These are phyloP conservation scores for Boletus sp. DNA, from an alignment of 1,284 basidiomycete species.

Conservation along the genomic window DNA sequence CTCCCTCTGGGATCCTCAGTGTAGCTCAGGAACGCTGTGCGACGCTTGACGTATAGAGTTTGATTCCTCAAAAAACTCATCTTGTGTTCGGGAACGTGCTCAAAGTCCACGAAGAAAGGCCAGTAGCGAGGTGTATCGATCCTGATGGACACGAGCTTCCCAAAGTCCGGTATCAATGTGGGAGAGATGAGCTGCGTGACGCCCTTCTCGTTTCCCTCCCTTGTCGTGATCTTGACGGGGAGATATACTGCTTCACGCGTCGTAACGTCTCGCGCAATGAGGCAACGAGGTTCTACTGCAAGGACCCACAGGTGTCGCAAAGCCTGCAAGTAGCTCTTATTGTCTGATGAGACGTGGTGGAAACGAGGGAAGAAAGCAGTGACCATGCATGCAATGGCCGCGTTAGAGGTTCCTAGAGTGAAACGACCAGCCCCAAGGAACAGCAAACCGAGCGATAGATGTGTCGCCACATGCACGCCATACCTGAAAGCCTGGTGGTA, in stretches of 20 bases:
- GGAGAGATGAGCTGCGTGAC: slow-evolving; percentile 82
- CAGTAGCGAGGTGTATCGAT: slow-evolving; percentile 93
- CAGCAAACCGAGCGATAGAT: slow-evolving; percentile 88
- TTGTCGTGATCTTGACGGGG: slow-evolving; percentile 81
- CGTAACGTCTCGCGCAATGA: slow-evolving; percentile 89
- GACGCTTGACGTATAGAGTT: slow-evolving; percentile 87
- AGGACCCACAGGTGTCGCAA: slow-evolving; percentile 94
- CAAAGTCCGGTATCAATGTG: slow-evolving; percentile 85
- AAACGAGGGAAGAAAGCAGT: slow-evolving; percentile 91
- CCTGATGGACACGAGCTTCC: slow-evolving; percentile 72
- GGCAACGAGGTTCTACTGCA: slow-evolving; percentile 89
- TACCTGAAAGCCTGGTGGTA: slow-evolving; percentile 80
- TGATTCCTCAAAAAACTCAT: slow-evolving; percentile 69
- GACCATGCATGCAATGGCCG: slow-evolving; percentile 86
- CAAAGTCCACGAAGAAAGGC: slow-evolving; percentile 81
- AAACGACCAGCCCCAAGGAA: slow-evolving; percentile 94
- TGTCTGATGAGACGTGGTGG: slow-evolving; percentile 76
- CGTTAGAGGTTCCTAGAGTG: slow-evolving; percentile 88
- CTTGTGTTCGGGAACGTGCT: slow-evolving; percentile 62
- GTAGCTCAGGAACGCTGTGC: slow-evolving; percentile 90
- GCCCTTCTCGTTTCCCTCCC: slow-evolving; percentile 55
- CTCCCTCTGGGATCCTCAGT: slow-evolving; percentile 90
- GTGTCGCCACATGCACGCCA: slow-evolving; percentile 86
- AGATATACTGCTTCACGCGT: slow-evolving; percentile 86
- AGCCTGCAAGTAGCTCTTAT: slow-evolving; percentile 89